Conservation (phyloP, 2,329 filamentous ascomycete genomes). For the Colletotrichum sojae region DNA sequence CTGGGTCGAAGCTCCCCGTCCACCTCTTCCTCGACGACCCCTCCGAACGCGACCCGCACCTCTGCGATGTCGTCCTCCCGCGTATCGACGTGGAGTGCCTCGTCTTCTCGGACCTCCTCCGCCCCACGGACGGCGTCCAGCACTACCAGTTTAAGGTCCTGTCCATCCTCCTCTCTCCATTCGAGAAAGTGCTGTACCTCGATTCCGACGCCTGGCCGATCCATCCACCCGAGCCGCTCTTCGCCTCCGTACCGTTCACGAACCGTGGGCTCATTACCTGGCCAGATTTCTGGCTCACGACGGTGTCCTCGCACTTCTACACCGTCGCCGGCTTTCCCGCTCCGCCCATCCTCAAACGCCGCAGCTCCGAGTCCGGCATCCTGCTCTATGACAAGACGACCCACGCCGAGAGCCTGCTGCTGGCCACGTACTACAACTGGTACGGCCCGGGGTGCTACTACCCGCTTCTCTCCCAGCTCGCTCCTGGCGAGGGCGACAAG, state of each 20-base stretch:
- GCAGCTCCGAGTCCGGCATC: constrained; percentile 63
- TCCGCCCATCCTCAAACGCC: constrained; percentile 48
- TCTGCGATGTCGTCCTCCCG: constrained; percentile 50
- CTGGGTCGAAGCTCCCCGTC: constrained; percentile 64
- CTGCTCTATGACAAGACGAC: constrained; percentile 63
- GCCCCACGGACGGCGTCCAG: constrained; percentile 46
- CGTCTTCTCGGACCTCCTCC: constrained; percentile 48
- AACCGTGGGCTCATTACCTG: constrained; percentile 68
- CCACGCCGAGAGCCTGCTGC: constrained; percentile 61
- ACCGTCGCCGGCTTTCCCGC: constrained; percentile 54
- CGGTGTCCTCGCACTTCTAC: constrained; percentile 59
- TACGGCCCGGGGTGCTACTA: constrained; percentile 67
- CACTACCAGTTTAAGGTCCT: constrained; percentile 71
- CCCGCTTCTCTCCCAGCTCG: constrained; percentile 60
- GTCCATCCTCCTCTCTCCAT: constrained; percentile 70
- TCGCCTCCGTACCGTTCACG: constrained; percentile 65
- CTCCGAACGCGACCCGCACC: constrained; percentile 47
- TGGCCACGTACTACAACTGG: constrained; percentile 69
- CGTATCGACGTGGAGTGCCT: constrained; percentile 51
- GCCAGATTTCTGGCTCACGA: constrained; percentile 68
- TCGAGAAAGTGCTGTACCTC: constrained; percentile 71
- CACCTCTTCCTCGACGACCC: constrained; percentile 53
- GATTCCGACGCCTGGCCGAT: constrained; percentile 70
- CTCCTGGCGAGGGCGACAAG: constrained; percentile 61
- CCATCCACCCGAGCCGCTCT: constrained; percentile 55